Evolutionary conservation across 2,329 filamentous ascomycete species (phyloP).

Genomic region (Falciphora oryzae): DNA sequence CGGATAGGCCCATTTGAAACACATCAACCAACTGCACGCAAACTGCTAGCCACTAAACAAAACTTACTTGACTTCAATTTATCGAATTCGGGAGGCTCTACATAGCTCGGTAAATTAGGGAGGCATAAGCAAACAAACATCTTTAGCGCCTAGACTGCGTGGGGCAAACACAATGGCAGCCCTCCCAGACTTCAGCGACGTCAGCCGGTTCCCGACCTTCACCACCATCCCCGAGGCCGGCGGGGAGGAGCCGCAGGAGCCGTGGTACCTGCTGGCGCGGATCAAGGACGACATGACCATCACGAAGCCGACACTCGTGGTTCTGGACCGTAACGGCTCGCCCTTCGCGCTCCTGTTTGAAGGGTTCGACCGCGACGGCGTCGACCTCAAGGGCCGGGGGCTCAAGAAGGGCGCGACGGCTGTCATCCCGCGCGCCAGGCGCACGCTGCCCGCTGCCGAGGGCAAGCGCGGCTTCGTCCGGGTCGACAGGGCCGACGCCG

Average conservation of each 20-base stretch:
- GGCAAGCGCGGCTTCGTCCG: slow-evolving; percentile 34
- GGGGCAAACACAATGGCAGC: slow-evolving; percentile 10
- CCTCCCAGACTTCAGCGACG: slow-evolving; percentile 28
- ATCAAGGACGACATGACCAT: slow-evolving; percentile 43
- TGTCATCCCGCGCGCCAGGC: slow-evolving; percentile 29
- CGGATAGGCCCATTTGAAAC: neutral
- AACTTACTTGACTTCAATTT: too few relatives aligned
- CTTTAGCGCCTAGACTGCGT: too few relatives aligned
- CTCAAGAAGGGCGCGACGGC: slow-evolving; percentile 34
- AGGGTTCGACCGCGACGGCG: slow-evolving; percentile 28
- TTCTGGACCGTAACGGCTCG: slow-evolving; percentile 30
- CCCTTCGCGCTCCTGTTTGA: slow-evolving; percentile 43
- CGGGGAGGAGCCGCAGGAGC: slow-evolving; percentile 10
- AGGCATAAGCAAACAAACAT: neutral
- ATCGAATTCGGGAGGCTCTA: neutral
- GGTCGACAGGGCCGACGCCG: slow-evolving; percentile 26
- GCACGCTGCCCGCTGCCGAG: slow-evolving; percentile 28
- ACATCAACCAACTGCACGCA: neutral
- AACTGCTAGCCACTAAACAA: neutral
- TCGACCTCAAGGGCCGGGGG: slow-evolving; percentile 25
- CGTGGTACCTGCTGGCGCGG: slow-evolving; percentile 37
- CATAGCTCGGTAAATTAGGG: neutral
- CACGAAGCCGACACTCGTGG: slow-evolving; percentile 42
- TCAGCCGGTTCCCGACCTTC: slow-evolving; percentile 29
- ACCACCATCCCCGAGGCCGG: slow-evolving; percentile 21